Percentiles rank a stretch among this genome's conserved stretches.
These are phyloP conservation scores for Thermothelomyces thermophilus DNA, from an alignment of 2,329 filamentous ascomycete species.

Conservation along the genomic window DNA sequence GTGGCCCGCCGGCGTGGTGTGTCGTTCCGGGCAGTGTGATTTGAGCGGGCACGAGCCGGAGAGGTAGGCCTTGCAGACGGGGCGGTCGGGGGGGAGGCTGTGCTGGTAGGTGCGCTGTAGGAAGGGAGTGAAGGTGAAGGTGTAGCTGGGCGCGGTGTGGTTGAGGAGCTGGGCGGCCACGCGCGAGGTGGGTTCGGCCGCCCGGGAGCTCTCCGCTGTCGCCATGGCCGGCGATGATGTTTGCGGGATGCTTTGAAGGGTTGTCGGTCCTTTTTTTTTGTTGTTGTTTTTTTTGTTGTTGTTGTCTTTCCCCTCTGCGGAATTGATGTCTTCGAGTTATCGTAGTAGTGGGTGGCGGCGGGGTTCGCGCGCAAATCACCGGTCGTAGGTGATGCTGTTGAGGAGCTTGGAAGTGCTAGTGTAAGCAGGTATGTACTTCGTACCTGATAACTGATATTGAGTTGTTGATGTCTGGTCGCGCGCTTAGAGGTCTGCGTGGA, in stretches of 20 bases:
- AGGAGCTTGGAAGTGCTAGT: too few species aligned
- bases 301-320: too few species aligned
- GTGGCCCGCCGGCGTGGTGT: constrained; percentile 43
- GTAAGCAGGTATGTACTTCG: too few species aligned
- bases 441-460: too few species aligned
- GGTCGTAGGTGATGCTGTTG: too few species aligned
- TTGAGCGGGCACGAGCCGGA: constrained; percentile 83
- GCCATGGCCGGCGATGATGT: constrained; percentile 23
- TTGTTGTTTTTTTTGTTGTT: too few species aligned
- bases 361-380: too few species aligned
- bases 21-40: constrained; percentile 76
- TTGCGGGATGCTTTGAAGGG: not conserved
- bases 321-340: too few species aligned
- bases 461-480: too few species aligned
- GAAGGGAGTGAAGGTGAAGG: constrained; percentile 81
- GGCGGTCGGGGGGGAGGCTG: constrained; percentile 69
- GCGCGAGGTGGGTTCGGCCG: not conserved
- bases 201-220: constrained; percentile 12
- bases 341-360: too few species aligned
- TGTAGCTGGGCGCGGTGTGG: constrained; percentile 52
- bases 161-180: constrained; percentile 47
- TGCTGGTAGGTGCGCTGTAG: constrained; percentile 78
- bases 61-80: constrained; percentile 79
- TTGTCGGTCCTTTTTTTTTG: not conserved
- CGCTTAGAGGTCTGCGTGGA: constrained; percentile 5